phyloP scores from a whole-genome alignment of 305 asterid species.

The Fraxinus paxiana region DNA sequence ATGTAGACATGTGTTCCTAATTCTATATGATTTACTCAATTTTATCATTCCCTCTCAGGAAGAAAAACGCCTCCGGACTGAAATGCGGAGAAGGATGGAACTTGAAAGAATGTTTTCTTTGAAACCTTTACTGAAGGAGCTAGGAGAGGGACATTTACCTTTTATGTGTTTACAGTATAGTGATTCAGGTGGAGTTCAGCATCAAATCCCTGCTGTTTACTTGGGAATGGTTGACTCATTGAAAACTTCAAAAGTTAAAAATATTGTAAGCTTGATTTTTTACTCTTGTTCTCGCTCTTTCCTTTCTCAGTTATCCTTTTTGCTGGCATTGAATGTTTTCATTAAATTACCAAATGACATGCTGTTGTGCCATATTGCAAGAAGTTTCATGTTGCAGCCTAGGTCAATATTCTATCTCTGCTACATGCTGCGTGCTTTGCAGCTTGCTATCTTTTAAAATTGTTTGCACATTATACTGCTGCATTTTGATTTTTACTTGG shows the following conservation, averaged over 20 bases:
- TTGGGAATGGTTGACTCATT: slow-evolving; percentile 75
- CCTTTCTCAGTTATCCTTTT: neutral
- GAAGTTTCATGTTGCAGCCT: neutral
- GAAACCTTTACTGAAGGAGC: slow-evolving; percentile 70
- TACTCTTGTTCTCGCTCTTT: neutral
- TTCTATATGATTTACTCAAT: slow-evolving; percentile 20
- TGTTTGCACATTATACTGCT: neutral
- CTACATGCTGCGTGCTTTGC: neutral
- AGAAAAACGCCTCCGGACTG: slow-evolving; percentile 72
- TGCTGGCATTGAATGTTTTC: neutral
- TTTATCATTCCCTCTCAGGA: slow-evolving; percentile 42
- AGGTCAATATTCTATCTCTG: neutral
- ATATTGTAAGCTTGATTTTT: slow-evolving; percentile 50
- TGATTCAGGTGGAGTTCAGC: slow-evolving; percentile 70
- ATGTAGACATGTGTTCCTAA: neutral
- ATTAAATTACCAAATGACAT: slow-evolving; percentile 4
- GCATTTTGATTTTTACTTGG: neutral
- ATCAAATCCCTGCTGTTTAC: slow-evolving; percentile 81
- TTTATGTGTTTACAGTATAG: slow-evolving; percentile 75
- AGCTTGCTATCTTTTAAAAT: neutral
- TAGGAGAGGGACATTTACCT: slow-evolving; percentile 72
- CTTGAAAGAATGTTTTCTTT: slow-evolving; percentile 65
- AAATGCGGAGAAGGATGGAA: slow-evolving; percentile 75
- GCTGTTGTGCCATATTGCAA: slow-evolving; percentile 5
- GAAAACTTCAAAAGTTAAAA: slow-evolving; percentile 56